Base-by-base conservation (phyloP, 768 basidiomycete genomes). In the Strobilomyces dryophilus region DNA sequence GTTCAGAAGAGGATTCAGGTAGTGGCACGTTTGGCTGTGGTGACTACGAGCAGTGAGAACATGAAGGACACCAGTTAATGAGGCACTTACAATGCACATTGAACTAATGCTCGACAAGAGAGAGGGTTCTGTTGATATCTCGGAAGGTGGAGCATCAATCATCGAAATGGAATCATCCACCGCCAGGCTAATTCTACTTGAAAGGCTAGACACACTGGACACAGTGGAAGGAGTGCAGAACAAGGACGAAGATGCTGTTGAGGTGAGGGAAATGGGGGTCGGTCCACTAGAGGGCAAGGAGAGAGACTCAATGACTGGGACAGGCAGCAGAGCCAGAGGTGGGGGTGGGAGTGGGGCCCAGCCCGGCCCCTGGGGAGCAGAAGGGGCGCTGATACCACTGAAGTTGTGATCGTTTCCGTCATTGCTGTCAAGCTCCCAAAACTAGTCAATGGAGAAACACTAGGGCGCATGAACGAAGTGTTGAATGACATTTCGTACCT, bases 391-490 rank as follows among this genome's bases (percentile, higher is more conserved):
- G 66, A 58, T 18, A 50, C 49, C 9, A 50, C 47, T 2, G 67
- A 68, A 0, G 64, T 61, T 2, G 64, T 69, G 14, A 69, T 59
- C 1, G 70, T 63, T 17, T 72, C 73, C 11, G 73, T 65, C 34
- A 73, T 55, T 5, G 67, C 72, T 9, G 73, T 69, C 26, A 73
- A 59, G 47, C 66, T 65, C 36, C 63, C 63, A 0, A 68, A 47
- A n/a, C 67, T 71, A 4, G 61, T 67, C 4, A 68, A 52, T 2
- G 73, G 67, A 2, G 73, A 66, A 37, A 66, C 79, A 54, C 79
- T 87, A 0, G 89, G 86, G 27, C 85, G 74, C 62, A 90, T 71
- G 65, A 86, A 76, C 0, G 89, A 89, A 0, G 88, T 88, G 52
- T 91, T 89, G 52, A 83, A 85, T 0, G 87, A 89, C 0, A 61